Evolutionary conservation across 306 rosid genomes (phyloP), one percentile per base, ranked within the genome.

Genomic region (Acacia confusa): DNA sequence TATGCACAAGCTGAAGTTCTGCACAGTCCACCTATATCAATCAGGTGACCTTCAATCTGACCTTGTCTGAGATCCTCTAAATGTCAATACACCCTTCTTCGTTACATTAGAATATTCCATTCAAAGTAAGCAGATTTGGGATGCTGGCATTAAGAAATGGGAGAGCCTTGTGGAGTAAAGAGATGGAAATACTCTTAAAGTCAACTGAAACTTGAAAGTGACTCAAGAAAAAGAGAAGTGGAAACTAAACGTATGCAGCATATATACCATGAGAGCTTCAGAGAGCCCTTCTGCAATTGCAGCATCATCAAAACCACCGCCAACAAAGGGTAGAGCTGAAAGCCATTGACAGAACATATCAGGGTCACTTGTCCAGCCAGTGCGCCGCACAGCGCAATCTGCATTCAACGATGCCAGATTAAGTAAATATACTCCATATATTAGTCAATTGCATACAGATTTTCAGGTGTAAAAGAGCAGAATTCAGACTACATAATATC

Each of bases 271-370:
- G 53, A 95, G 78, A 82, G 98, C 98, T 88, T 93, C 99, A 81
- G 98, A 85, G 70, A 95, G 97, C 84, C 99, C 99, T 89, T 95
- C 99, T n/a, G 97, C 98, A 79, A 93, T 90, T 77, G 99, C 99
- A 73, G 89, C 96, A 58, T 95, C 98, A 88, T 83, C 79, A 84
- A 95, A 93, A 74, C 99, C 99, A 74, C 98, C 99, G 14, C 99
- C 97, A 77, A 85, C 79, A 83, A 95, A 91, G 75, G 98, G 92
- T 80, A 95, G 72, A 38, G 92, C 83, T 72, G 93, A 88, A 76
- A 95, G 90, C 99, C 99, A 92, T 30, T 41, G 82, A 34, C 84
- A 83, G 88, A 93, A 95, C 80, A 58, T 85, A 80, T 95, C 97
- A 4, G 91, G 83, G 81, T 93, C 98, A 87, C 88, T 89, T 50